Evolutionary conservation across 257 asterid genomes (phyloP).

Genomic region (Nicotiana otophora): DNA sequence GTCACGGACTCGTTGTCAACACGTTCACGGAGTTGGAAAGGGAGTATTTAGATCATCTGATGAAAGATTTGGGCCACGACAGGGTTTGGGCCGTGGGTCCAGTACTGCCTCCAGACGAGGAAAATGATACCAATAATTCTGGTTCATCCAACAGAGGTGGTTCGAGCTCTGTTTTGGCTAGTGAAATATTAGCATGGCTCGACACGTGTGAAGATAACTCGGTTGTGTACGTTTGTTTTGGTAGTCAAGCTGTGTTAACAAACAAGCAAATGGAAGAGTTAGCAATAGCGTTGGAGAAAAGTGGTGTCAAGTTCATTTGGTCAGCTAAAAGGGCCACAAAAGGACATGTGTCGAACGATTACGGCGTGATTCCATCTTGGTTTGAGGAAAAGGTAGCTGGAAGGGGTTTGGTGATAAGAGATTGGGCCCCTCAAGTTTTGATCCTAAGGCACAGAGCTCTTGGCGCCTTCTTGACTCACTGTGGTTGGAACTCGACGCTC

Average conservation of each 20-base stretch:
- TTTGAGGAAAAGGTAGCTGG: slow-evolving; percentile 62
- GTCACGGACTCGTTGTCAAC: slow-evolving; percentile 53
- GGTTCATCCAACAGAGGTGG: slow-evolving; percentile 33
- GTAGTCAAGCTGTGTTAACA: slow-evolving; percentile 66
- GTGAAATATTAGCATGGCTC: slow-evolving; percentile 44
- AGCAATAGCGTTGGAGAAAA: slow-evolving; percentile 43
- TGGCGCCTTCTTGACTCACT: slow-evolving; percentile 47
- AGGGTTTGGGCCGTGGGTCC: slow-evolving; percentile 74
- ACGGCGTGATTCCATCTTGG: slow-evolving; percentile 49
- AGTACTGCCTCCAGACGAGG: slow-evolving; percentile 28
- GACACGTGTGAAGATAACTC: slow-evolving; percentile 38
- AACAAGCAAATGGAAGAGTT: slow-evolving; percentile 53
- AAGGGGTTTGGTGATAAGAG: slow-evolving; percentile 55
- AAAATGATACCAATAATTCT: neutral
- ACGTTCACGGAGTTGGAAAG: slow-evolving; percentile 44
- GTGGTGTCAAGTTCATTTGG: slow-evolving; percentile 46
- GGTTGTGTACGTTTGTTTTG: slow-evolving; percentile 65
- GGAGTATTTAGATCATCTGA: slow-evolving; percentile 32
- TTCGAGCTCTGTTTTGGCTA: slow-evolving; percentile 21
- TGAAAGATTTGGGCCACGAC: slow-evolving; percentile 34
- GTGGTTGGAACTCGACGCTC: slow-evolving; percentile 70
- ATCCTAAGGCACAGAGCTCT: slow-evolving; percentile 47
- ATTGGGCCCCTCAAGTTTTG: slow-evolving; percentile 72
- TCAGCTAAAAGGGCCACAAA: slow-evolving; percentile 46
- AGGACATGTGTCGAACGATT: slow-evolving; percentile 37